A percentile compares a stretch with the other conserved stretches of the same genome.
Evolutionary conservation across 805 yeast species (phyloP).

Genomic region (Barnettozyma sucrosica): DNA sequence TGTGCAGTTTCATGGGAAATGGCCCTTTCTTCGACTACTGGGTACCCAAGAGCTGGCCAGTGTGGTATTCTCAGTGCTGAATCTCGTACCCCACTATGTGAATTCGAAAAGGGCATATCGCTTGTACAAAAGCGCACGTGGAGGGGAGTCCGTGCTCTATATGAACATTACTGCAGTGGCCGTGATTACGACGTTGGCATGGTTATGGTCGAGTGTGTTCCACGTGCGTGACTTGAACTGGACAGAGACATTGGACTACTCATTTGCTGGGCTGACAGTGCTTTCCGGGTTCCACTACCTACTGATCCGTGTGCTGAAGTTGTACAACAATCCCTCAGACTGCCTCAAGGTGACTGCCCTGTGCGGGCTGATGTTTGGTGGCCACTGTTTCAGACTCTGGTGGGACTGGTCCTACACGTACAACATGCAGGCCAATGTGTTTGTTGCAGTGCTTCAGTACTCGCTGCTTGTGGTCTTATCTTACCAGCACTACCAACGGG

Average conservation of each 20-base stretch:
- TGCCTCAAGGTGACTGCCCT: conserved; percentile 34
- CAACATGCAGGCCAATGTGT: conserved; percentile 86
- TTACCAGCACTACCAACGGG: conserved; percentile 26
- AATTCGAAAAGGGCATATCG: conserved; percentile 33
- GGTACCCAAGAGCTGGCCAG: conserved; percentile 85
- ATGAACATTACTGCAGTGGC: conserved; percentile 44
- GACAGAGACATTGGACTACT: conserved; percentile 87
- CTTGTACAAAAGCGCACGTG: conserved; percentile 3
- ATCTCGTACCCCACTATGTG: conserved; percentile 57
- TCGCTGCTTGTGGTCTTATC: conserved; percentile 29
- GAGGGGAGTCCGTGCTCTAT: conserved; percentile 12
- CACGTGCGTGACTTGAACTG: conserved; percentile 76
- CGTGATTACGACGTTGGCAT: conserved; percentile 71
- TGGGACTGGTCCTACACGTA: conserved; percentile 86
- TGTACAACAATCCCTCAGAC: conserved; percentile 39
- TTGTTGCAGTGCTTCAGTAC: conserved; percentile 74
- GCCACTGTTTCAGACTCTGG: conserved; percentile 61
- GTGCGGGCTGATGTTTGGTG: conserved; percentile 46
- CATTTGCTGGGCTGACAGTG: conserved; percentile 88
- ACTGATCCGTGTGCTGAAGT: conserved; percentile 49
- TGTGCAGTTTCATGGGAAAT: conserved; percentile 91
- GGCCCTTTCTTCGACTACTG: conserved; percentile 82
- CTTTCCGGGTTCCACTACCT: conserved; percentile 72
- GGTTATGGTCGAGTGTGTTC: conserved; percentile 82
- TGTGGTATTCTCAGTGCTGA: conserved; percentile 68